Conservation (phyloP, 1,284 basidiomycete species). For the Pascua sp. region DNA sequence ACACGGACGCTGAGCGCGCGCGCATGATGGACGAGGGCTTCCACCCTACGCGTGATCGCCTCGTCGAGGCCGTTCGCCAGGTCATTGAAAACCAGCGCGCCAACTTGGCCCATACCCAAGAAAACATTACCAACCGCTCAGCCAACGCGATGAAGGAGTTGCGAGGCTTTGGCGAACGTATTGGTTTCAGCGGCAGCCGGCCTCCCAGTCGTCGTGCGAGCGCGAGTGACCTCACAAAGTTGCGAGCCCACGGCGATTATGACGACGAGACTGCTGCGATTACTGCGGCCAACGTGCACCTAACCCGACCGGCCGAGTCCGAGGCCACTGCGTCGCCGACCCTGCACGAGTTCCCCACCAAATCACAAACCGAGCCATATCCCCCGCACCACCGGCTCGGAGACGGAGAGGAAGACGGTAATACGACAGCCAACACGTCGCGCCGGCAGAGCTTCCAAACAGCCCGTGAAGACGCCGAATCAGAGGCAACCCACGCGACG, state of each 20-base stretch:
- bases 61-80: conserved; percentile 41
- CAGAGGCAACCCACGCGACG: too few species aligned
- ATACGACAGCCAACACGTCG: conserved; percentile 11
- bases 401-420: conserved; percentile 8
- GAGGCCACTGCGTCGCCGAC: conserved; percentile 41
- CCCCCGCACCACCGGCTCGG: conserved; percentile 6
- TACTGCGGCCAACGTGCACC: conserved; percentile 22
- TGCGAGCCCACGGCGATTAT: conserved; percentile 9
- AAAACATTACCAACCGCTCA: conserved; percentile 37
- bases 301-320: conserved; percentile 16
- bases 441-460: conserved; percentile 20
- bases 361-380: conserved; percentile 26
- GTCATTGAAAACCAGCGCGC: conserved; percentile 39
- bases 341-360: conserved; percentile 25
- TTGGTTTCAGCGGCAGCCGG: conserved; percentile 17
- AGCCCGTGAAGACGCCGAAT: conserved; percentile 2
- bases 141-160: conserved; percentile 42
- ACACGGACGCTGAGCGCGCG: conserved; percentile 31
- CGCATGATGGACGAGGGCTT: conserved; percentile 18
- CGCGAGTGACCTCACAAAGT: conserved; percentile 2
- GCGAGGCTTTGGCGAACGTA: conserved; percentile 34
- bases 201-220: conserved; percentile 11
- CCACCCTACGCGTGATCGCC: conserved; percentile 26
- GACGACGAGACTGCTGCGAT: conserved; percentile 31
- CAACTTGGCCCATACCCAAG: conserved; percentile 35